These are phyloP conservation scores for Agarophyton chilense DNA, from an alignment of 23 red algal genomes.

Conservation along the genomic window DNA sequence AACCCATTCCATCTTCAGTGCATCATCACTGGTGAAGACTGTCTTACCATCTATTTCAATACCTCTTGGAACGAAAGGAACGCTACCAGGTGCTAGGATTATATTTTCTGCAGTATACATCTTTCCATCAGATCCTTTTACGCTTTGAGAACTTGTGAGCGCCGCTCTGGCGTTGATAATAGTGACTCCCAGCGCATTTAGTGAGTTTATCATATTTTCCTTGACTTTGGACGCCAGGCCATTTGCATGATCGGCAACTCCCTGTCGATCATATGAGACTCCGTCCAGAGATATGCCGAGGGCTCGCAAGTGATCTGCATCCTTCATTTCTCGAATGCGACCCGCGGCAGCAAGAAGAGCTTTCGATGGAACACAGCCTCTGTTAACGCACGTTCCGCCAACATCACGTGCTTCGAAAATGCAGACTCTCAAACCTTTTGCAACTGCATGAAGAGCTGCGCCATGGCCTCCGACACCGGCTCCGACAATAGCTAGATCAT, in stretches of 20 bases:
- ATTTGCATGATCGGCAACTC: conserved; percentile 91
- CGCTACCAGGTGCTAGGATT: conserved; percentile 93
- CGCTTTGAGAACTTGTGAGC: conserved; percentile 43
- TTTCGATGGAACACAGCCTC: conserved; percentile 99
- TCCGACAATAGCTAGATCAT: conserved; percentile 93
- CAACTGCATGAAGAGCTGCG: conserved; percentile 90
- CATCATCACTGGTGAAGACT: conserved; percentile 98
- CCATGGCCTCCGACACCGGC: conserved; percentile 98
- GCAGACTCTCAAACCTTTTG: conserved; percentile 83
- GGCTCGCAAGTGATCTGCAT: conserved; percentile 72
- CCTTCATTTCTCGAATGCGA: conserved; percentile 89
- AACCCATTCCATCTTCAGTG: conserved; percentile 94
- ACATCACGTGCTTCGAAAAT: conserved; percentile 90
- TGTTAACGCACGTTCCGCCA: conserved; percentile 98
- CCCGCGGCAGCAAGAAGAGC: conserved; percentile 96
- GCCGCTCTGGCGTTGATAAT: conserved; percentile 77
- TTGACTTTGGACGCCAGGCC: conserved; percentile 87
- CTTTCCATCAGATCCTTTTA: conserved; percentile 60
- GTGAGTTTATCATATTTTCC: conserved; percentile 90
- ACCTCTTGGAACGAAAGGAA: conserved; percentile 93
- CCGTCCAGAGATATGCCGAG: conserved; percentile 86
- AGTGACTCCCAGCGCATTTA: conserved; percentile 78
- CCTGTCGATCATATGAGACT: conserved; percentile 88
- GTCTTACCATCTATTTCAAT: conserved; percentile 90
- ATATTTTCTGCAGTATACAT: conserved; percentile 77